These are phyloP conservation scores for Hypoxylon rickii DNA, from an alignment of 495 filamentous ascomycete species.

Conservation along the genomic window DNA sequence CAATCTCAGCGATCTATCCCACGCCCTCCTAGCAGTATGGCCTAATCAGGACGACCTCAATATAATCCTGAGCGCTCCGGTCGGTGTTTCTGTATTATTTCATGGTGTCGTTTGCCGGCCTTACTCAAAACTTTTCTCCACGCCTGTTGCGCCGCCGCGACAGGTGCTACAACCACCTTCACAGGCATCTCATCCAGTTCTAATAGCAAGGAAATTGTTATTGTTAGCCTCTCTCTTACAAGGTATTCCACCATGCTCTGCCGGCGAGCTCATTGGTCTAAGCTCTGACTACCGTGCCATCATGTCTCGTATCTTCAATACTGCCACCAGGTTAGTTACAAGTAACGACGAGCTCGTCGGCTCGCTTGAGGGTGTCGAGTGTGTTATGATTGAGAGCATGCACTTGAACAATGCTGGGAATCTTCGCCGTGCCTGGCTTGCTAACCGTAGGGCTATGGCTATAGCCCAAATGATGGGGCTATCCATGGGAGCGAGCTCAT, in stretches of 20 bases:
- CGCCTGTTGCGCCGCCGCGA: constrained; percentile 23
- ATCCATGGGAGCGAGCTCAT: constrained; percentile 28
- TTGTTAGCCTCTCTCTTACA: constrained; percentile 50
- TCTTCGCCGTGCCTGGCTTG: constrained; percentile 50
- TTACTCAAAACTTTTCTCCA: constrained; percentile 22
- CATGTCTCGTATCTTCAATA: constrained; percentile 43
- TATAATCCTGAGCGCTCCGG: constrained; percentile 37
- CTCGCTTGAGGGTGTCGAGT: constrained; percentile 55
- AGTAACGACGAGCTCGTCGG: constrained; percentile 53
- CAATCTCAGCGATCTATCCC: constrained; percentile 32
- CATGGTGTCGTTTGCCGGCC: constrained; percentile 35
- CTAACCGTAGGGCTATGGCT: constrained; percentile 49
- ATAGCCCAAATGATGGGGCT: constrained; percentile 54
- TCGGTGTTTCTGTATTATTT: constrained; percentile 34
- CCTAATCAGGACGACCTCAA: constrained; percentile 45
- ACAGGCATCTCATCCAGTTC: constrained; percentile 47
- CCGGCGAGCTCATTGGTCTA: constrained; percentile 13
- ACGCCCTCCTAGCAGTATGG: constrained; percentile 43
- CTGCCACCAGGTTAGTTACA: constrained; percentile 50
- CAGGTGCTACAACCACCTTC: constrained; percentile 44
- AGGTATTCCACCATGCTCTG: constrained; percentile 35
- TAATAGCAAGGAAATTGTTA: constrained; percentile 53
- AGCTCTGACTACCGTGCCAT: constrained; percentile 32
- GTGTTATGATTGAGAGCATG: constrained; percentile 54
- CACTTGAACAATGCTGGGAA: constrained; percentile 54